Percentiles rank a stretch among this genome's conserved stretches.
These are phyloP conservation scores for Pisolithus tinctorius DNA, from an alignment of 768 basidiomycete species.

Conservation along the genomic window DNA sequence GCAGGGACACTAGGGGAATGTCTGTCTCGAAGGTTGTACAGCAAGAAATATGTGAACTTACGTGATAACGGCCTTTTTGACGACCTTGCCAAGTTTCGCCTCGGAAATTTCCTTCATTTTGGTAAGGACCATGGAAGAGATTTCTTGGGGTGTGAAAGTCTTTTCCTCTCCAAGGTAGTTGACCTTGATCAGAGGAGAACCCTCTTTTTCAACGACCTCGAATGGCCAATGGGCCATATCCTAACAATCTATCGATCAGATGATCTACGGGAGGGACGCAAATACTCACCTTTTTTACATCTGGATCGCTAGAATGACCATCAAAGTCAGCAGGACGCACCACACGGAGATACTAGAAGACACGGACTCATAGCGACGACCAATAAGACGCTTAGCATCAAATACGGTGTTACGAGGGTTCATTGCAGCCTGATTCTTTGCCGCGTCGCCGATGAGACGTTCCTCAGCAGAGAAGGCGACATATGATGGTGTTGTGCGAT, in stretches of 20 bases:
- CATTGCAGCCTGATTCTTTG: slow-evolving; percentile 99
- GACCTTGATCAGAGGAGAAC: slow-evolving; percentile 94
- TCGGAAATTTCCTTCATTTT: slow-evolving; percentile 99
- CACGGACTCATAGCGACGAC: slow-evolving; percentile 88
- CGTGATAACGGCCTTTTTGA: slow-evolving; percentile 99
- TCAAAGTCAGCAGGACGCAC: slow-evolving; percentile 5
- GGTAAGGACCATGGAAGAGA: slow-evolving; percentile 98
- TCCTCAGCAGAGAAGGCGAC: slow-evolving; percentile 96
- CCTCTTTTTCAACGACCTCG: slow-evolving; percentile 92
- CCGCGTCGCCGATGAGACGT: slow-evolving; percentile 97
- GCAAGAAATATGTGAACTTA: slow-evolving; percentile 35
- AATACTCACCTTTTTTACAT: slow-evolving; percentile 71
- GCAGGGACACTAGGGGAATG: slow-evolving; percentile 69
- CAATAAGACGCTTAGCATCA: slow-evolving; percentile 98
- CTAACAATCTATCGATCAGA: slow-evolving; percentile 32
- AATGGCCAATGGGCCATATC: slow-evolving; percentile 98
- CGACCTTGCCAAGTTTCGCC: slow-evolving; percentile 96
- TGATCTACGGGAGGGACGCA: neutral
- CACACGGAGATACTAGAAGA: neutral
- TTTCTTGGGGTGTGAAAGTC: slow-evolving; percentile 96
- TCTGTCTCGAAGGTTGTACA: too few relatives aligned
- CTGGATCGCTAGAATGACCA: slow-evolving; percentile 63
- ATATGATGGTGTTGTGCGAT: slow-evolving; percentile 98
- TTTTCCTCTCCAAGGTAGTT: slow-evolving; percentile 93
- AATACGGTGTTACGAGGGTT: slow-evolving; percentile 99